A percentile compares a stretch with the other conserved stretches of the same genome.
Evolutionary conservation across 495 filamentous ascomycete genomes (phyloP).

Genomic region (Talaromyces trachyspermus): DNA sequence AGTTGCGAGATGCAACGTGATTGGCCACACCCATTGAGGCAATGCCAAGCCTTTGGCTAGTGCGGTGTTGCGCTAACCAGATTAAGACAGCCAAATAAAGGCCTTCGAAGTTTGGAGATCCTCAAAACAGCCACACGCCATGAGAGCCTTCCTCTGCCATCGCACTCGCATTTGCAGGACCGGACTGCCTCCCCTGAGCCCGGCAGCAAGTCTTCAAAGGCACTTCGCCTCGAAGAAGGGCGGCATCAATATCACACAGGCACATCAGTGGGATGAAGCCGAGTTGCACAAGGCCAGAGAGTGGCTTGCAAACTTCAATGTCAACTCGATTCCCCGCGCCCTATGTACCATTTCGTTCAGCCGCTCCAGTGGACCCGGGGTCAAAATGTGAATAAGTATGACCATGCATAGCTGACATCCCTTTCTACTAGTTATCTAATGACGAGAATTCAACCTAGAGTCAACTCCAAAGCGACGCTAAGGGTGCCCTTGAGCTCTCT

Average conservation of each 20-base stretch:
- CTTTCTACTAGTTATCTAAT: no score
- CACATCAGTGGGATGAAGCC: conserved; percentile 27
- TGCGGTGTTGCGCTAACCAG: no score
- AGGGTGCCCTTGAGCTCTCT: conserved; percentile 53
- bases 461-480: conserved; percentile 86
- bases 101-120: no score
- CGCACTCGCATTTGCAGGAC: no score
- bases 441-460: conserved; percentile 53
- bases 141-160: no score
- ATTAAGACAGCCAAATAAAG: no score
- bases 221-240: conserved; percentile 1
- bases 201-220: neutral
- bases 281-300: conserved; percentile 62
- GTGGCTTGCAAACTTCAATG: conserved; percentile 64
- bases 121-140: no score
- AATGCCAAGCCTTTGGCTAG: no score
- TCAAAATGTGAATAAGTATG: conserved; percentile 95
- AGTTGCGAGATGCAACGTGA: no score
- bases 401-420: no score
- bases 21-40: no score
- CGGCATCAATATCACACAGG: neutral
- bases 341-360: conserved; percentile 65
- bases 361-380: conserved; percentile 90
- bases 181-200: no score
- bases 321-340: conserved; percentile 55